phyloP scores from a whole-genome alignment of 225 moss, liverwort and hornwort species.

The Thuidium tamariscinum region DNA sequence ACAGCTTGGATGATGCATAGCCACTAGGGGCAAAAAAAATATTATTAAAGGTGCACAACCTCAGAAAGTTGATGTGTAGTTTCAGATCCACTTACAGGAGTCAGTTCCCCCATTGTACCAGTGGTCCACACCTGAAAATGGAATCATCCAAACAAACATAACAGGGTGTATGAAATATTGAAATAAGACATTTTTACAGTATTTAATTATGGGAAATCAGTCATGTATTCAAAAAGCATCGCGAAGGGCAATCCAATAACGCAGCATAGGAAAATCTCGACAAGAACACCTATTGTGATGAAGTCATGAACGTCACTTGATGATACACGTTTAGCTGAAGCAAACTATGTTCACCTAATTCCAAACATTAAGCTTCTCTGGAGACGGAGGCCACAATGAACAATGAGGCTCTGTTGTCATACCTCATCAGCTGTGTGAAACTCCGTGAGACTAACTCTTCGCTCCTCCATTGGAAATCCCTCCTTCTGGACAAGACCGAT shows the following conservation, averaged over 20 bases:
- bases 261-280: neutral
- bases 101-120: slow-evolving; percentile 90
- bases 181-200: neutral
- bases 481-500: slow-evolving; percentile 39
- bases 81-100: slow-evolving; percentile 57
- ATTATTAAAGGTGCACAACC: neutral
- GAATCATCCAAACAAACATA: neutral
- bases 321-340: neutral
- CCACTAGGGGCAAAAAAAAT: neutral
- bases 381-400: neutral
- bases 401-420: neutral
- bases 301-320: neutral
- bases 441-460: slow-evolving; percentile 61
- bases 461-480: slow-evolving; percentile 51
- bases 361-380: neutral
- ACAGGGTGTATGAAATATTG: neutral
- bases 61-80: neutral
- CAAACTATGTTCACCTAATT: neutral
- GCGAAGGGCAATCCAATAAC: neutral
- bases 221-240: neutral
- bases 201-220: neutral
- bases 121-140: slow-evolving; percentile 68
- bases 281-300: neutral
- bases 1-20: neutral
- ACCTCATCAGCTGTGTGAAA: slow-evolving; percentile 92